Conservation (phyloP, 352 stramenopile species). For the Pythium dissimile region DNA sequence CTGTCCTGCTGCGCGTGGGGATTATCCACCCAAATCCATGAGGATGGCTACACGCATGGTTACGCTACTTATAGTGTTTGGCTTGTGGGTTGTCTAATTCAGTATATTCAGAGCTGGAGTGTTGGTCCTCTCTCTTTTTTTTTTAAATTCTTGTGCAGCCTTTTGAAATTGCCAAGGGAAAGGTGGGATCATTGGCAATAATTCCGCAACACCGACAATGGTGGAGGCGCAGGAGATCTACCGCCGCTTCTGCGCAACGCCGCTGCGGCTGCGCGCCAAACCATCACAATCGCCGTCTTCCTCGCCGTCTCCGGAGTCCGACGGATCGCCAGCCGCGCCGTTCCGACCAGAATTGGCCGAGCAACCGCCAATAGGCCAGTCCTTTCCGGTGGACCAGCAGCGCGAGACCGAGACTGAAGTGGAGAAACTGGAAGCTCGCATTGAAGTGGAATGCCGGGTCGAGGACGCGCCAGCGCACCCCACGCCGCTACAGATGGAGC, state of each 20-base stretch:
- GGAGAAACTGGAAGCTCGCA: conserved; percentile 6
- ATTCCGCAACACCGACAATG: neutral
- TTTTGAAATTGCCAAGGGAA: neutral
- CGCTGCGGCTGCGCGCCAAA: conserved; percentile 18
- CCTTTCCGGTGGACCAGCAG: neutral
- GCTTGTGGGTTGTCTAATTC: conserved; percentile 1
- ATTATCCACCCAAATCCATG: too few relatives aligned
- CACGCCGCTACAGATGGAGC: too few relatives aligned
- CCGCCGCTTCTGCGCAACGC: conserved; percentile 16
- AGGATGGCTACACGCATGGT: too few relatives aligned
- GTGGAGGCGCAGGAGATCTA: conserved; percentile 24
- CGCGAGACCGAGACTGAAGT: conserved; percentile 3
- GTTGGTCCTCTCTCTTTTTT: conserved; percentile 1
- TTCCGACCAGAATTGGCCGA: neutral
- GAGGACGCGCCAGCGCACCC: neutral
- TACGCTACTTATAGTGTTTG: neutral
- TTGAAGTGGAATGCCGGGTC: conserved; percentile 14
- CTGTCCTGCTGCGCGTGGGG: too few relatives aligned
- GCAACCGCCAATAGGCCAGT: neutral
- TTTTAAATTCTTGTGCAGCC: conserved; percentile 19
- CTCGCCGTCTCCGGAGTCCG: neutral
- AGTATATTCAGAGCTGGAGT: conserved; percentile 11
- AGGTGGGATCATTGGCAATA: neutral
- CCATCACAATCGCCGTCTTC: neutral
- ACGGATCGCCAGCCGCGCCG: neutral